A percentile compares a stretch with the other conserved stretches of the same genome.
Evolutionary conservation across 2,329 filamentous ascomycete species (phyloP).

Genomic region (Eurotiales sp.): DNA sequence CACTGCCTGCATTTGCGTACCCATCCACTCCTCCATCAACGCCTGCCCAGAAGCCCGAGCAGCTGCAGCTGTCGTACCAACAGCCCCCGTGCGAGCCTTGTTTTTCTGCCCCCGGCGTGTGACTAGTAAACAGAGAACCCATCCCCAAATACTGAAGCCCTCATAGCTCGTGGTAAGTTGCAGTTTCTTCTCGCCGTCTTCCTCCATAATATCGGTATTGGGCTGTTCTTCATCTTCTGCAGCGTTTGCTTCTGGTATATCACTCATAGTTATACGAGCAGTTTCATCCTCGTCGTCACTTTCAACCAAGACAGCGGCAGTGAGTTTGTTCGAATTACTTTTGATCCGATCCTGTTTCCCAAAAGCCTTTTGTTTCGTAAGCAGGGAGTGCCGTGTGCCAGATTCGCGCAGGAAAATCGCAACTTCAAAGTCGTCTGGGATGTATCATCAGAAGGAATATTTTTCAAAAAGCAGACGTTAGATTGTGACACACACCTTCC

Average conservation of each 20-base stretch:
- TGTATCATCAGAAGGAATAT: slow-evolving; percentile 6
- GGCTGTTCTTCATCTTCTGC: slow-evolving; percentile 21
- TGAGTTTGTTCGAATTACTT: slow-evolving; percentile 62
- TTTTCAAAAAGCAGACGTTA: too few species aligned
- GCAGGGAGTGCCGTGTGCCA: slow-evolving; percentile 75
- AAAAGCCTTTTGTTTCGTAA: slow-evolving; percentile 81
- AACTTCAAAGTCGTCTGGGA: slow-evolving; percentile 86
- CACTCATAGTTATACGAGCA: slow-evolving; percentile 42
- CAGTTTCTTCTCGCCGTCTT: slow-evolving; percentile 86
- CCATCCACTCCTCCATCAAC: slow-evolving; percentile 83
- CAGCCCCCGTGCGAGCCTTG: slow-evolving; percentile 8
- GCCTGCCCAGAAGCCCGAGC: slow-evolving; percentile 55
- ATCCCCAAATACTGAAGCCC: slow-evolving; percentile 92
- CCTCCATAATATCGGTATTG: slow-evolving; percentile 17
- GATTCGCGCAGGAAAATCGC: slow-evolving; percentile 90
- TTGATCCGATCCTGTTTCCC: slow-evolving; percentile 54
- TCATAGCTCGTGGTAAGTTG: slow-evolving; percentile 84
- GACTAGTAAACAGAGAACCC: slow-evolving; percentile 86
- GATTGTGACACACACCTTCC: slow-evolving; percentile 67
- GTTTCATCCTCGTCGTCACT: slow-evolving; percentile 52
- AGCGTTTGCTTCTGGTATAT: slow-evolving; percentile 51
- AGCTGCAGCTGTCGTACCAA: slow-evolving; percentile 28
- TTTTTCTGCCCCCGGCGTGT: slow-evolving; percentile 60
- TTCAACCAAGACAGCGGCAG: slow-evolving; percentile 57
- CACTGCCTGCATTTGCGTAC: slow-evolving; percentile 58